A percentile compares a stretch with the other conserved stretches of the same genome.
Conservation (phyloP, 768 basidiomycete species). For the Asterophora lycoperdoides region DNA sequence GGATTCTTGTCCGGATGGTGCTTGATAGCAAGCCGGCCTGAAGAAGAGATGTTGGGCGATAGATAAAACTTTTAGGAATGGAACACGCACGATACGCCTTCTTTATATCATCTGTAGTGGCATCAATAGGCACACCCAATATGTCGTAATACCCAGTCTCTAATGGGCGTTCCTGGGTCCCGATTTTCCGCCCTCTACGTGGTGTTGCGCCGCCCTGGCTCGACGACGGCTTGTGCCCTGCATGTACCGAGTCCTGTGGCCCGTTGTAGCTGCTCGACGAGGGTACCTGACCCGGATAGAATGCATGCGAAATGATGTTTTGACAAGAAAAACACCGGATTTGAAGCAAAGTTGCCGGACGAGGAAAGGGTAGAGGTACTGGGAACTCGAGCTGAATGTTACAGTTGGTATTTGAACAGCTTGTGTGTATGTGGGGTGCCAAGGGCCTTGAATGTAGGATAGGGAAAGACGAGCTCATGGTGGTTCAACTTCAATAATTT, state of each 20-base stretch:
- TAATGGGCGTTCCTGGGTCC: conserved; percentile 82
- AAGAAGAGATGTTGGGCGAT: background rate
- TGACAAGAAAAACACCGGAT: conserved; percentile 72
- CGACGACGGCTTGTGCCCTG: conserved; percentile 19
- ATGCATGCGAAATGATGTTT: conserved; percentile 54
- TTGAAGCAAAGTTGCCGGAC: conserved; percentile 53
- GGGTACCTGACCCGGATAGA: conserved; percentile 62
- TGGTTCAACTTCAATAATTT: too few relatives aligned
- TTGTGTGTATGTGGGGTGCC: conserved; percentile 62
- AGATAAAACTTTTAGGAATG: background rate
- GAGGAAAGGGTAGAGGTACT: conserved; percentile 54
- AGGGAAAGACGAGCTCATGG: conserved; percentile 44
- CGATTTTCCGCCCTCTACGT: conserved; percentile 71
- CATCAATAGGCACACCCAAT: conserved; percentile 69
- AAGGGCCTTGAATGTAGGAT: conserved; percentile 61
- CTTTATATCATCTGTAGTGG: conserved; percentile 82
- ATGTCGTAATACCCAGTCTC: conserved; percentile 92
- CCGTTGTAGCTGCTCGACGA: conserved; percentile 15
- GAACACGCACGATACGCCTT: conserved; percentile 74
- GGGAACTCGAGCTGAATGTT: conserved; percentile 60
- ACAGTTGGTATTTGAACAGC: conserved; percentile 52
- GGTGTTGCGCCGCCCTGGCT: conserved; percentile 22
- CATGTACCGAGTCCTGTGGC: conserved; percentile 8
- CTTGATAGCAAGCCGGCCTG: conserved; percentile 83
- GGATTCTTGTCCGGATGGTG: conserved; percentile 92